Base-by-base conservation (phyloP, 345 rosid species). In the Gossypium herbaceum region DNA sequence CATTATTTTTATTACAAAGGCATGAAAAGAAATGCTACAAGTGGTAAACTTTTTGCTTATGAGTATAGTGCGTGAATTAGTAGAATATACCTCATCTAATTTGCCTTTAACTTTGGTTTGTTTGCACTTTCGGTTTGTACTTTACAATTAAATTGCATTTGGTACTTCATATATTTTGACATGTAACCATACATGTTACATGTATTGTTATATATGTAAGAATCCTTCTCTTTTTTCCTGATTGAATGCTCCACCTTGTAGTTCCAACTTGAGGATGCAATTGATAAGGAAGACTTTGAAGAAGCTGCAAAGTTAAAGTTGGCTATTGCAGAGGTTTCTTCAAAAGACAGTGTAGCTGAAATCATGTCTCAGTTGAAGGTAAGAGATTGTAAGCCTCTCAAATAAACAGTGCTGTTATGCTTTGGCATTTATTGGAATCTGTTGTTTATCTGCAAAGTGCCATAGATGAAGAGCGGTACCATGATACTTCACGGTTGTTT, bases 261-360 rank as follows among this genome's bases (percentile, higher is more conserved):
- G 98, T 84, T 85, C 78, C 97, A 94, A 89, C 97, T 94, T 75
- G 92, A 90, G 77, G 97, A 94, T 45, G 98, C 98, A 15, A 83
- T 92, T 44, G 93, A 91, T 84, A 92, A 82, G 79, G 91, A 94
- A 84, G 97, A 94, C 78, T 94, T 92, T 81, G 84, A 80, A 74
- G 98, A 92, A 79, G 98, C 98, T 48, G 92, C 88, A 4, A 91
- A 86, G 78, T 81, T 91, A 81, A 94, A 94, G 80, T 76, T 51
- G 84, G 91, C 90, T 63, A 87, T 94, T 81, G 77, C 82, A 44
- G 92, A 94, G 85, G 87, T 88, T 62, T 81, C 90, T 78, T 85
- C 87, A 9, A 84, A 86, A 84, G 97, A 92, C 73, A 68, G 78
- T 79, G 88, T 95, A 3, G 87, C 93, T 78, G 94, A 87, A 84